Conservation (phyloP, 371 early-diverging fungal genomes). For the Apophysomyces trapeziformis region DNA sequence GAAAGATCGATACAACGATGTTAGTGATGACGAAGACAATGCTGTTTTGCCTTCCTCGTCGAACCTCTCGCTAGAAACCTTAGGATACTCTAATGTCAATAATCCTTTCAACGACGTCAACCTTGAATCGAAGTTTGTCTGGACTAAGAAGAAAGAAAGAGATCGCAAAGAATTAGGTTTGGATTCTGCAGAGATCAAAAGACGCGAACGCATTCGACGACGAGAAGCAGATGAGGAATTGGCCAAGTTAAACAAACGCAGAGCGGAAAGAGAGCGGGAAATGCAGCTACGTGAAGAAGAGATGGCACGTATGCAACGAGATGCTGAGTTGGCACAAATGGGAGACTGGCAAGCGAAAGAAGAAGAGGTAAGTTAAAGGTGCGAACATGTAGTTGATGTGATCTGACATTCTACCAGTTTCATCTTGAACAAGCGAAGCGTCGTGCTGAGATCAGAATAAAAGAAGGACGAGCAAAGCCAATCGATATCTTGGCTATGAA, state of each 20-base stretch:
- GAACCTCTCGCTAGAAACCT: conserved; percentile 32
- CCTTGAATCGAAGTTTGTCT: conserved; percentile 85
- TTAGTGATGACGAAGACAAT: conserved; percentile 22
- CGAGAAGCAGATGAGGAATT: conserved; percentile 80
- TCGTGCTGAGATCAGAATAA: conserved; percentile 90
- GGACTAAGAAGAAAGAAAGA: conserved; percentile 70
- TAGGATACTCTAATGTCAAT: conserved; percentile 73
- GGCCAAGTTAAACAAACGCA: conserved; percentile 77
- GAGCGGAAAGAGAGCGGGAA: conserved; percentile 85
- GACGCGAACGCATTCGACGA: conserved; percentile 65
- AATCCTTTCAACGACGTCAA: conserved; percentile 87
- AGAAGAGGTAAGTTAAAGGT: conserved; percentile 57
- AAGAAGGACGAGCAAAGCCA: conserved; percentile 85
- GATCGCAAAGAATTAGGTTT: conserved; percentile 73
- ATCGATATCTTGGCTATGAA: conserved; percentile 94
- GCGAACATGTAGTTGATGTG: not conserved
- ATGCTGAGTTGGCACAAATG: conserved; percentile 81
- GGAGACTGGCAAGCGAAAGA: conserved; percentile 97
- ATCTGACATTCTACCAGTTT: conserved; percentile 50
- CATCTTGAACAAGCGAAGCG: conserved; percentile 88
- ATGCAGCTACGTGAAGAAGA: conserved; percentile 85
- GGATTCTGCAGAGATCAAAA: conserved; percentile 57
- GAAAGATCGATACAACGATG: conserved; percentile 19
- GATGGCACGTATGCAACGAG: conserved; percentile 70
- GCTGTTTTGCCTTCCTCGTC: conserved; percentile 21